Evolutionary conservation across 179 eudicot species (phyloP).

Genomic region (Corrigiola litoralis): DNA sequence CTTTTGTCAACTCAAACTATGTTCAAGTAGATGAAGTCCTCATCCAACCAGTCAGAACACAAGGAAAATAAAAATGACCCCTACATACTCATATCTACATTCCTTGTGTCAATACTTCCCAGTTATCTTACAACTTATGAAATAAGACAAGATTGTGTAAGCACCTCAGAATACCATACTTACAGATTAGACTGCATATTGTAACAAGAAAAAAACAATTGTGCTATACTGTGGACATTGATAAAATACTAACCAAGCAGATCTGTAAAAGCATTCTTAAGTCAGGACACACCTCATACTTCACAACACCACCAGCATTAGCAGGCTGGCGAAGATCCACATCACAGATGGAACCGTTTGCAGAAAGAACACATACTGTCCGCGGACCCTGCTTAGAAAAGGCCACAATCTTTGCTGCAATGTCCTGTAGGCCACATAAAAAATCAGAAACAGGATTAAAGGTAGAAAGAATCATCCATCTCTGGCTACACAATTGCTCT

Average conservation of each 20-base stretch:
- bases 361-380: constrained; percentile 80
- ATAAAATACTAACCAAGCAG: neutral
- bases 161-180: neutral
- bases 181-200: neutral
- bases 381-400: constrained; percentile 88
- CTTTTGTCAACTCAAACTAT: constrained; percentile 11
- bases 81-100: no score
- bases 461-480: neutral
- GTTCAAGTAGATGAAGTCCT: neutral
- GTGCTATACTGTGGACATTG: no score
- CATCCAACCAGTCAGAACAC: neutral
- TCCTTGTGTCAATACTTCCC: no score
- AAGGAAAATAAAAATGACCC: neutral
- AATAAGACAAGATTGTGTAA: neutral
- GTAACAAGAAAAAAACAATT: neutral
- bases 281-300: constrained; percentile 55
- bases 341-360: constrained; percentile 80
- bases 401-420: constrained; percentile 64
- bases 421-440: constrained; percentile 48
- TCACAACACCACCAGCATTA: constrained; percentile 55
- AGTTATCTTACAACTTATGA: neutral
- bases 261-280: neutral
- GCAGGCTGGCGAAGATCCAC: constrained; percentile 78
- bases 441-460: neutral
- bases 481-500: neutral